These are phyloP conservation scores for Thalassiosira mediterranea DNA, from an alignment of 352 stramenopile species.

Conservation along the genomic window DNA sequence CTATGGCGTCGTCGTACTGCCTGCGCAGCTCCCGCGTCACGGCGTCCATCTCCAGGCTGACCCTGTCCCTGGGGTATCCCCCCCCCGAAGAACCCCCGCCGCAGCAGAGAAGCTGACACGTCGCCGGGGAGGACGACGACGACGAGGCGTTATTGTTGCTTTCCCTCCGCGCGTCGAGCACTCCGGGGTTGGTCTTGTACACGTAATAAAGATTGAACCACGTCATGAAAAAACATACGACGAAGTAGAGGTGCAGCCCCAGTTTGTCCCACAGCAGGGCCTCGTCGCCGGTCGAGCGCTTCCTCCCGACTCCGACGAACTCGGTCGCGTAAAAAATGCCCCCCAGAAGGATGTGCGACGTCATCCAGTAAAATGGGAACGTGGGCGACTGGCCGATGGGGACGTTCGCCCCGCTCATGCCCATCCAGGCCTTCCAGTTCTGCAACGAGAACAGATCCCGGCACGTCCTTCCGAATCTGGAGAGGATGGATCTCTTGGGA, in stretches of 20 bases:
- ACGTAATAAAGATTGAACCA: constrained; percentile 63
- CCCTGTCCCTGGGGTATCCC: constrained; percentile 44
- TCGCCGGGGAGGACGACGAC: constrained; percentile 12
- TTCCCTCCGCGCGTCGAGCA: constrained; percentile 55
- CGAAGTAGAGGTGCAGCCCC: constrained; percentile 64
- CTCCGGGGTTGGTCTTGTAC: constrained; percentile 74
- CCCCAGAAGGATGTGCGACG: constrained; percentile 57
- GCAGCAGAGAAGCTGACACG: constrained; percentile 32
- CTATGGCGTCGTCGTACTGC: constrained; percentile 72
- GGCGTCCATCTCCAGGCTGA: constrained; percentile 53
- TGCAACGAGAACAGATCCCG: constrained; percentile 55
- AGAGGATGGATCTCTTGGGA: constrained; percentile 34
- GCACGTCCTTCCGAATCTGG: constrained; percentile 25
- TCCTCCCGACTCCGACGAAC: constrained; percentile 62
- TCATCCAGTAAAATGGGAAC: constrained; percentile 81
- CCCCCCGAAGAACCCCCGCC: constrained; percentile 33
- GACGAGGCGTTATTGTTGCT: constrained; percentile 1
- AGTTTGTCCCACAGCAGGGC: constrained; percentile 65
- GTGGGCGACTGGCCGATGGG: constrained; percentile 61
- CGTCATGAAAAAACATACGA: constrained; percentile 53
- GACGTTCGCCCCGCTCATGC: constrained; percentile 58
- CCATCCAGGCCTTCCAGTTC: constrained; percentile 76
- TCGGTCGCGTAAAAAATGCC: constrained; percentile 61
- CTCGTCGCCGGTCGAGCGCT: constrained; percentile 28
- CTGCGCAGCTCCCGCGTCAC: constrained; percentile 55